A percentile compares a stretch with the other conserved stretches of the same genome.
Evolutionary conservation across 352 stramenopile species (phyloP).

Genomic region (Globisporangium alternatum): DNA sequence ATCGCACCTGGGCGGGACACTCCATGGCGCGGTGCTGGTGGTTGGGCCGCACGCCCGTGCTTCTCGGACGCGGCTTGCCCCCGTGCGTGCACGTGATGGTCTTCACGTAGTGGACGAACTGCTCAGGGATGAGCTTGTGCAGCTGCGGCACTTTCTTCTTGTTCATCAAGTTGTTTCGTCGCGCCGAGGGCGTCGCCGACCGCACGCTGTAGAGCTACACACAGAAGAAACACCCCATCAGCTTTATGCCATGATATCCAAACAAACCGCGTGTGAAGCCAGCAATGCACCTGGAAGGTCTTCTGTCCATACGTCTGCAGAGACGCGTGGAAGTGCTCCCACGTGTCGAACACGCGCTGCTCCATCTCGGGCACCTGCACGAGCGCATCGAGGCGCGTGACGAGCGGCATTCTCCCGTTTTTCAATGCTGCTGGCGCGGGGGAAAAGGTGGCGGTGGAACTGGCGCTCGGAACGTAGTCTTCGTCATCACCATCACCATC

Average conservation of each 20-base stretch:
- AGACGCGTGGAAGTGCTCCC: conserved; percentile 27
- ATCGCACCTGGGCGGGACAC: conserved; percentile 28
- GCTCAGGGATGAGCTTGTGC: conserved; percentile 21
- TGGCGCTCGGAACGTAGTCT: conserved; percentile 1
- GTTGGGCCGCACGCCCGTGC: conserved; percentile 21
- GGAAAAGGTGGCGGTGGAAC: neutral
- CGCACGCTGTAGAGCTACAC: conserved; percentile 29
- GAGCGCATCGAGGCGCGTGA: conserved; percentile 20
- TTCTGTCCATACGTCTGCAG: conserved; percentile 21
- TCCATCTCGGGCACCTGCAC: conserved; percentile 22
- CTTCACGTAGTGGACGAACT: conserved; percentile 34
- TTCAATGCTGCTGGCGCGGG: neutral
- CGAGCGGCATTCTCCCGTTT: conserved; percentile 13
- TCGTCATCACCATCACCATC: neutral
- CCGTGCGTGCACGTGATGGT: conserved; percentile 36
- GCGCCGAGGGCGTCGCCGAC: conserved; percentile 24
- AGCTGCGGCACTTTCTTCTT: conserved; percentile 18
- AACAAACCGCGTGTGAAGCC: neutral
- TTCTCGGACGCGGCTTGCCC: conserved; percentile 25
- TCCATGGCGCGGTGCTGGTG: conserved; percentile 31
- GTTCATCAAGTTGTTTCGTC: conserved; percentile 22
- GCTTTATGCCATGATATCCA: neutral
- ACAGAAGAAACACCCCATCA: neutral
- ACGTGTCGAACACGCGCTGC: conserved; percentile 23
- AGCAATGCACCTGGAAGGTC: conserved; percentile 20